Percentiles rank a stretch among this genome's conserved stretches.
phyloP scores from a whole-genome alignment of 2,329 filamentous ascomycete genomes.

The Penicillium polonicum region DNA sequence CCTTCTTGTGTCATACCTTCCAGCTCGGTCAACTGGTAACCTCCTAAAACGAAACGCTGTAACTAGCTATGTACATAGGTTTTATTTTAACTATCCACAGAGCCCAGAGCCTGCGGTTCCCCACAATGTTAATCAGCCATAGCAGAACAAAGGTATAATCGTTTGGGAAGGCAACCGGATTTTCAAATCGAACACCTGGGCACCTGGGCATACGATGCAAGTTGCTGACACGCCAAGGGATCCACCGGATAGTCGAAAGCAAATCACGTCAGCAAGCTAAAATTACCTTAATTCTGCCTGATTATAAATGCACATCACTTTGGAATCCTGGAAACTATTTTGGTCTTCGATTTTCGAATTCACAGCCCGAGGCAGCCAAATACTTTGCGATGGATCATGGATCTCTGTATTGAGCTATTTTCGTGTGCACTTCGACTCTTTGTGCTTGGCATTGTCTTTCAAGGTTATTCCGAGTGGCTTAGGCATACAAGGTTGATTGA shows the following conservation, averaged over 20 bases:
- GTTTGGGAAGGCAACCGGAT: neutral
- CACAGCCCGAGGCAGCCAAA: neutral
- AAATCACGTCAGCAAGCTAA: neutral
- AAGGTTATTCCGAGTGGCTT: neutral
- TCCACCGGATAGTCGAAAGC: neutral
- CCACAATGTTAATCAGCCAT: neutral
- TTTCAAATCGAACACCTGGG: neutral
- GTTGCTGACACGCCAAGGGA: neutral
- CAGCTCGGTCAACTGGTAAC: too few species aligned
- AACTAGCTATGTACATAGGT: neutral
- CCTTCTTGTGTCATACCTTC: neutral
- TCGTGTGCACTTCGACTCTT: neutral
- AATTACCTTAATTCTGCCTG: neutral
- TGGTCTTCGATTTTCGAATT: too few species aligned
- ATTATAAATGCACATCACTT: neutral
- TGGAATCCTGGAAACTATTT: neutral
- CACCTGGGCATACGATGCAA: neutral
- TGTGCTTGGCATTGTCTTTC: neutral
- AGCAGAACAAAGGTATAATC: neutral
- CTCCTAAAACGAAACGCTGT: too few species aligned
- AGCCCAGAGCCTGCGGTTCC: neutral
- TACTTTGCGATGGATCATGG: neutral
- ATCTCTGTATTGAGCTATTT: neutral
- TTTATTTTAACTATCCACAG: neutral
- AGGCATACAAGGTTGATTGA: neutral